Base-by-base conservation (phyloP, 176 grass and related monocot genomes). In the Oryza officinalis region DNA sequence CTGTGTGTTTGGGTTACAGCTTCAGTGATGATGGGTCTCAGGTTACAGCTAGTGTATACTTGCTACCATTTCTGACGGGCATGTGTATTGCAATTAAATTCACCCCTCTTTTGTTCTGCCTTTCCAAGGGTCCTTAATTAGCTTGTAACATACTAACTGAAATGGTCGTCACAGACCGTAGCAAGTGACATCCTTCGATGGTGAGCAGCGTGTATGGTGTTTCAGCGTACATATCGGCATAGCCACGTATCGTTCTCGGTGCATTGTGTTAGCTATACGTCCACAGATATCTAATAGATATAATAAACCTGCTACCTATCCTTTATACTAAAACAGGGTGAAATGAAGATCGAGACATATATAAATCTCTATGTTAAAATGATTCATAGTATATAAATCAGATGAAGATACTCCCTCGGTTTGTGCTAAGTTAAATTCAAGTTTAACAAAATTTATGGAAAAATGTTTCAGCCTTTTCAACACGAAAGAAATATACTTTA, bases 1-100 rank as follows among this genome's bases (percentile, higher is more conserved):
- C 78, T 69, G 40, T 70, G 69, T 85, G 27, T 89, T 85, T 68
- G 69, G 49, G 64, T 67, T 63, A 41, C 18, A 63, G 23, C 81
- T 73, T 57, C 14, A 35, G 33, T 18, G 32, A 61, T 28, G 57
- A 23, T 57, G 23, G 75, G 38, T 27, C 74, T 33, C 46, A 82
- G 44, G 79, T 54, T 22, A 78, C 47, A 61, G 74, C 35, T 69
- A 76, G 61, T 84, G 70, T 69, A 75, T 40, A 80, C 46, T 88
- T 59, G 74, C 41, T 33, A 89, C 69, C 38, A 76, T 70, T 49
- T 76, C 70, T 30, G 27, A 80, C 5, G 71, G 74, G 63, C 47
- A 25, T 80, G 81, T 76, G 78, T 80, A 75, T 80, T 35, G 22
- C 70, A 80, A 77, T 68, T 68, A 8, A 69, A 12, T 61, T 75